Percentiles rank a stretch among this genome's conserved stretches.
phyloP scores from a whole-genome alignment of 257 asterid species.

The Mitragyna speciosa region DNA sequence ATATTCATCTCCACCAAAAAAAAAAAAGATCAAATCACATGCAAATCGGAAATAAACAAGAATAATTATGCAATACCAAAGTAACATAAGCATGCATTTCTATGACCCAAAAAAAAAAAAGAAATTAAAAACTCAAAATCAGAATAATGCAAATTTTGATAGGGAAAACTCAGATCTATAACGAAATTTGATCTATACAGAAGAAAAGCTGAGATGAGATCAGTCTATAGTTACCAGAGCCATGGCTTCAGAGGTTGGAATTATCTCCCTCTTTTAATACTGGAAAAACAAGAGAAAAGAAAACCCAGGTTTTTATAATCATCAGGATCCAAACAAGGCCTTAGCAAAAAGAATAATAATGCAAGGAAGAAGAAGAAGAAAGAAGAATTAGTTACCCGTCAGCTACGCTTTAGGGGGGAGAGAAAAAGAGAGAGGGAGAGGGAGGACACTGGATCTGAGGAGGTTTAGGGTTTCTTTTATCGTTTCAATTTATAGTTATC shows the following conservation, averaged over 20 bases:
- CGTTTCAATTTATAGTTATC: conserved; percentile 19
- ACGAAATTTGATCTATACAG: not conserved
- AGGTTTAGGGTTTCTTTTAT: conserved; percentile 47
- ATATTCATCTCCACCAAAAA: not conserved
- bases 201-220: not conserved
- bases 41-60: not conserved
- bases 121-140: not conserved
- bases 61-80: not conserved
- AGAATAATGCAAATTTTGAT: not conserved
- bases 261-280: conserved; percentile 11
- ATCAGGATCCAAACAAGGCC: not conserved
- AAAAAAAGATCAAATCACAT: not conserved
- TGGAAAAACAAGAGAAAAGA: not conserved
- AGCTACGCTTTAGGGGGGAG: no score
- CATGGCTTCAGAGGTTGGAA: conserved; percentile 50
- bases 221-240: conserved; percentile 54
- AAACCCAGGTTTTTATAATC: not conserved
- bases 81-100: not conserved
- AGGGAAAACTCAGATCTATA: conserved; percentile 31
- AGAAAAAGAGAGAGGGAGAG: not conserved
- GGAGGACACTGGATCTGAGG: not conserved
- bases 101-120: not conserved
- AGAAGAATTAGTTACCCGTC: no score
- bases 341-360: no score
- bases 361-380: no score